A percentile compares a stretch with the other conserved stretches of the same genome.
Conservation (phyloP, 306 rosid species). For the Quercus agrifolia region DNA sequence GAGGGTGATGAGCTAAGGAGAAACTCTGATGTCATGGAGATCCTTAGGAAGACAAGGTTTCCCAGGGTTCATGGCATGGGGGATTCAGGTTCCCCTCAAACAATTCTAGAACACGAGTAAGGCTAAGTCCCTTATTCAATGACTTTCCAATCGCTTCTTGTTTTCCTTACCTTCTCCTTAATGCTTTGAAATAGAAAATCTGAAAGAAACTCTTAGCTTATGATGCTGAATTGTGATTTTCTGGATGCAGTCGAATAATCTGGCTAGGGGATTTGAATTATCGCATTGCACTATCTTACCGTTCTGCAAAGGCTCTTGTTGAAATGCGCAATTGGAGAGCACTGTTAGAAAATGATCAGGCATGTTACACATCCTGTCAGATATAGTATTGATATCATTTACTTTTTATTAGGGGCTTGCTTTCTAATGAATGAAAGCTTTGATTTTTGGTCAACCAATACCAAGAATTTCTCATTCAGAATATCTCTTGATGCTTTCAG, state of each 20-base stretch:
- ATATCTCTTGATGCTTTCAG: conserved; percentile 45
- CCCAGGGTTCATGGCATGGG: conserved; percentile 64
- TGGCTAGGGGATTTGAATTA: conserved; percentile 99
- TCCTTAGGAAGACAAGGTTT: conserved; percentile 88
- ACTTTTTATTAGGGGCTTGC: background rate
- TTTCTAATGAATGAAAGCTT: background rate
- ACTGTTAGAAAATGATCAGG: conserved; percentile 94
- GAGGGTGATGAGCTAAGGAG: conserved; percentile 97
- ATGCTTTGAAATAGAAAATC: conserved; percentile 10
- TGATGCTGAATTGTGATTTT: conserved; percentile 19
- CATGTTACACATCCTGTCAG: conserved; percentile 28
- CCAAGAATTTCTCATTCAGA: conserved; percentile 22
- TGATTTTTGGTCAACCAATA: conserved; percentile 12
- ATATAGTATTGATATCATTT: background rate
- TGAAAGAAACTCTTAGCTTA: conserved; percentile 4
- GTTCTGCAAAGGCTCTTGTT: conserved; percentile 82
- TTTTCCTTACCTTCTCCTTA: background rate
- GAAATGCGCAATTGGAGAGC: conserved; percentile 94
- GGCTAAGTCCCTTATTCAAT: conserved; percentile 16
- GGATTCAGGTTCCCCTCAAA: conserved; percentile 68
- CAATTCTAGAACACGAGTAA: conserved; percentile 87
- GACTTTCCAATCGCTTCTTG: conserved; percentile 2
- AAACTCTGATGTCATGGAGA: conserved; percentile 95
- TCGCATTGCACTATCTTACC: conserved; percentile 87
- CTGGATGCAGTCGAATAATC: conserved; percentile 70